Conservation (phyloP, 1,139 yeast species). For the Nakaseomyces sp. region DNA sequence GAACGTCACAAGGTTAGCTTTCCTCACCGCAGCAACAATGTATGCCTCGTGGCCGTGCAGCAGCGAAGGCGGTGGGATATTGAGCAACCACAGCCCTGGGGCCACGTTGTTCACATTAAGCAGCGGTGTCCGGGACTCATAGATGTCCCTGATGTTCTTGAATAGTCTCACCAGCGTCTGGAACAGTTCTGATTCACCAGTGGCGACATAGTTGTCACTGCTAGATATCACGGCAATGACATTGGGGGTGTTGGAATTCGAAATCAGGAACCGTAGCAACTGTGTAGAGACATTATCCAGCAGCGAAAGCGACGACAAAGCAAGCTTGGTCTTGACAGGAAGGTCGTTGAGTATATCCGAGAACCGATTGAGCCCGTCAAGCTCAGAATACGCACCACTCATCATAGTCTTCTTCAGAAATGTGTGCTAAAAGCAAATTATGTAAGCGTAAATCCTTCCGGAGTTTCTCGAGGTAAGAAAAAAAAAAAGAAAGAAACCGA, state of each 20-base stretch:
- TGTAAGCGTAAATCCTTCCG: not conserved
- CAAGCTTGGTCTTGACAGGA: constrained; percentile 23
- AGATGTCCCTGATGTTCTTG: constrained; percentile 59
- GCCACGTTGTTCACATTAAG: constrained; percentile 41
- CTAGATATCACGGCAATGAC: constrained; percentile 19
- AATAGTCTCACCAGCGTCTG: constrained; percentile 64
- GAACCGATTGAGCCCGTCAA: constrained; percentile 19
- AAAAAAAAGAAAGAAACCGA: not conserved
- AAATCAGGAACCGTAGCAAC: constrained; percentile 22
- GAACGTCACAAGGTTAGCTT: constrained; percentile 82
- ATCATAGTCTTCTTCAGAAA: not conserved
- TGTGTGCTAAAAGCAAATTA: no score
- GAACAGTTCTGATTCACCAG: constrained; percentile 60
- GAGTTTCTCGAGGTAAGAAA: not conserved
- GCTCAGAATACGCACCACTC: constrained; percentile 1
- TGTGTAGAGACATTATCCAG: constrained; percentile 28
- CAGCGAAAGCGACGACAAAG: constrained; percentile 21
- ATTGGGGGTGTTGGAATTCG: constrained; percentile 24
- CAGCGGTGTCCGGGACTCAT: constrained; percentile 59
- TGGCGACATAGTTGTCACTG: constrained; percentile 14
- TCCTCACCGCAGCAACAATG: constrained; percentile 60
- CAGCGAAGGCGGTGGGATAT: constrained; percentile 49
- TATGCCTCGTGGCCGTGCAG: constrained; percentile 50
- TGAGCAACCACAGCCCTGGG: constrained; percentile 60
- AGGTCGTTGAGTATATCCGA: constrained; percentile 19